These are phyloP conservation scores for Aspergillus bertholletiae DNA, from an alignment of 495 filamentous ascomycete species.

Conservation along the genomic window DNA sequence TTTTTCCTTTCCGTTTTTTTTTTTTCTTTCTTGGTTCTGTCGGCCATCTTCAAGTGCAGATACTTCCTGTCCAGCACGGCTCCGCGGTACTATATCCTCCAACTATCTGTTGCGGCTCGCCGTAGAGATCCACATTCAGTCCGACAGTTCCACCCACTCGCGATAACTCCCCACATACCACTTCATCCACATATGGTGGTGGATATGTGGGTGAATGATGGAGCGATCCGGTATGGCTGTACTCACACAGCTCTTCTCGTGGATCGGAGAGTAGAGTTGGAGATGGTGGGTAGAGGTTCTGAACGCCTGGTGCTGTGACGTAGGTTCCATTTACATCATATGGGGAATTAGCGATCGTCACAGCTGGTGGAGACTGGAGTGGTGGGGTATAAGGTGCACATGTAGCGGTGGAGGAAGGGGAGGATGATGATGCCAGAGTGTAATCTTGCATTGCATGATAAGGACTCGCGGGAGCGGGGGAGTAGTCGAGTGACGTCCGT, in stretches of 20 bases:
- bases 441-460: slow-evolving; percentile 36
- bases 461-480: slow-evolving; percentile 36
- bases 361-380: slow-evolving; percentile 38
- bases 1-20: neutral
- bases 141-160: slow-evolving; percentile 24
- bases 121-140: slow-evolving; percentile 33
- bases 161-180: slow-evolving; percentile 25
- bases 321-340: slow-evolving; percentile 33
- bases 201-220: slow-evolving; percentile 32
- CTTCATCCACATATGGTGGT: slow-evolving; percentile 30
- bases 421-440: slow-evolving; percentile 32
- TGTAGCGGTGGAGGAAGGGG: slow-evolving; percentile 35
- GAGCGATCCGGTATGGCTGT: slow-evolving; percentile 25
- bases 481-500: slow-evolving; percentile 36
- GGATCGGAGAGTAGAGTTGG: slow-evolving; percentile 34
- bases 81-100: slow-evolving; percentile 28
- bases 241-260: slow-evolving; percentile 30
- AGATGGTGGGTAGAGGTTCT: slow-evolving; percentile 35
- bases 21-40: neutral
- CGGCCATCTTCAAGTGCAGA: slow-evolving; percentile 1
- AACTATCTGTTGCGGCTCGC: slow-evolving; percentile 28
- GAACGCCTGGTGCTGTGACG: slow-evolving; percentile 28
- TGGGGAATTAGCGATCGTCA: slow-evolving; percentile 34
- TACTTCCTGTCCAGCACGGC: slow-evolving; percentile 31
- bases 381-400: slow-evolving; percentile 42